Percentiles rank a stretch among this genome's conserved stretches.
phyloP scores from a whole-genome alignment of 2,329 filamentous ascomycete species.

The Chalara sp. region DNA sequence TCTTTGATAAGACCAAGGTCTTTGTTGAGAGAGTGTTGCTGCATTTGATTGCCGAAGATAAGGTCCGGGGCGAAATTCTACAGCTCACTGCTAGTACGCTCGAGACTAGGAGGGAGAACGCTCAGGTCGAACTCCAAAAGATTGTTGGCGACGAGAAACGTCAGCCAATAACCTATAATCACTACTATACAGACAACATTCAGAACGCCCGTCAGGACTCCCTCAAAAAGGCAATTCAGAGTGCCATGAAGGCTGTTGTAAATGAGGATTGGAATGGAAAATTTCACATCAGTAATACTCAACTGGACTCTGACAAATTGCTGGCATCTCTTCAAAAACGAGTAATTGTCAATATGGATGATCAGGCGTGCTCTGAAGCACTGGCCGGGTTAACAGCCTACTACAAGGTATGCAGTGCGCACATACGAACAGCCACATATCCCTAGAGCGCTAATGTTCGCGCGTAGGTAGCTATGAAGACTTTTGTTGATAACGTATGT shows the following conservation, averaged over 20 bases:
- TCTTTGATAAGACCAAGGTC: constrained; percentile 6
- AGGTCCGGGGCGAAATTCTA: constrained; percentile 1
- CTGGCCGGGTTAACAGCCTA: too few species aligned
- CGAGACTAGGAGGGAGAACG: constrained; percentile 5
- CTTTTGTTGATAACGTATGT: too few species aligned
- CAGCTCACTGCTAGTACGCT: constrained; percentile 6
- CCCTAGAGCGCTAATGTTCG: too few species aligned
- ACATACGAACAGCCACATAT: too few species aligned
- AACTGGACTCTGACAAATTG: too few species aligned
- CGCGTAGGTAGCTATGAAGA: too few species aligned
- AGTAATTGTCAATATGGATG: too few species aligned
- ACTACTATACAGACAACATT: constrained; percentile 23
- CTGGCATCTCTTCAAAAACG: too few species aligned
- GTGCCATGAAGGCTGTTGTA: constrained; percentile 3
- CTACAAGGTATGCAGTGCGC: too few species aligned
- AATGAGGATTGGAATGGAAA: constrained; percentile 10
- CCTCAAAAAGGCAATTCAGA: constrained; percentile 4
- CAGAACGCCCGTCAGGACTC: constrained; percentile 15
- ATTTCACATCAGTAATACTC: too few species aligned
- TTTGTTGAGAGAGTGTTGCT: constrained; percentile 12
- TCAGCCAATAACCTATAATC: too few species aligned
- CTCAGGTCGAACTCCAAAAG: constrained; percentile 16
- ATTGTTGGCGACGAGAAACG: constrained; percentile 17
- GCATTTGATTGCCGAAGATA: constrained; percentile 7
- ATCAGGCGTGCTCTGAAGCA: too few species aligned